phyloP scores from a whole-genome alignment of 2,329 filamentous ascomycete species.

The Verticillium zaregamsianum region DNA sequence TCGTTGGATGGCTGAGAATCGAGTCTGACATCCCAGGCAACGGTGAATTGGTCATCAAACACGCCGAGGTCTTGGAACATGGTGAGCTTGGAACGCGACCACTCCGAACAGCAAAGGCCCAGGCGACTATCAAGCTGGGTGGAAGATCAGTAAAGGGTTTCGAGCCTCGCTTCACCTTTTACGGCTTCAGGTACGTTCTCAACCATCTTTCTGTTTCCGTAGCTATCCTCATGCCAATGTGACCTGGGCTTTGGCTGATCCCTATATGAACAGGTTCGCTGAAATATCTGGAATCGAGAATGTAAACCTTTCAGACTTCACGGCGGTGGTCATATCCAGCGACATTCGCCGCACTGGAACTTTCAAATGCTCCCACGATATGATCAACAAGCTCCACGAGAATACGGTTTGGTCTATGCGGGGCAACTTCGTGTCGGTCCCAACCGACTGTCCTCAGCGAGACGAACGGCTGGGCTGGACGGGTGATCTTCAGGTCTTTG shows the following conservation, averaged over 20 bases:
- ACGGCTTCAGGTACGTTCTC: conserved; percentile 39
- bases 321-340: background rate
- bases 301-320: conserved; percentile 28
- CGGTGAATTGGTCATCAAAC: conserved; percentile 37
- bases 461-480: conserved; percentile 1
- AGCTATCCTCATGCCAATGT: conserved; percentile 24
- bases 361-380: background rate
- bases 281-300: conserved; percentile 17
- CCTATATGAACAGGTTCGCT: conserved; percentile 12
- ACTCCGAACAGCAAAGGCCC: conserved; percentile 36
- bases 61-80: conserved; percentile 54
- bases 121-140: conserved; percentile 31
- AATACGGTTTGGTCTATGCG: background rate
- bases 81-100: conserved; percentile 35
- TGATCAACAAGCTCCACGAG: background rate
- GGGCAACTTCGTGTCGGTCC: background rate
- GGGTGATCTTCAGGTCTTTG: background rate
- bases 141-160: conserved; percentile 21
- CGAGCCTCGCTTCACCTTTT: conserved; percentile 46
- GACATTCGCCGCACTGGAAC: background rate
- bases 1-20: conserved; percentile 42
- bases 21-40: conserved; percentile 15
- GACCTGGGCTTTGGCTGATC: conserved; percentile 3
- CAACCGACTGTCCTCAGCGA: conserved; percentile 1
- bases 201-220: background rate